These are phyloP conservation scores for Chlorella sp. DNA, from an alignment of 139 green algal genomes.

Conservation along the genomic window DNA sequence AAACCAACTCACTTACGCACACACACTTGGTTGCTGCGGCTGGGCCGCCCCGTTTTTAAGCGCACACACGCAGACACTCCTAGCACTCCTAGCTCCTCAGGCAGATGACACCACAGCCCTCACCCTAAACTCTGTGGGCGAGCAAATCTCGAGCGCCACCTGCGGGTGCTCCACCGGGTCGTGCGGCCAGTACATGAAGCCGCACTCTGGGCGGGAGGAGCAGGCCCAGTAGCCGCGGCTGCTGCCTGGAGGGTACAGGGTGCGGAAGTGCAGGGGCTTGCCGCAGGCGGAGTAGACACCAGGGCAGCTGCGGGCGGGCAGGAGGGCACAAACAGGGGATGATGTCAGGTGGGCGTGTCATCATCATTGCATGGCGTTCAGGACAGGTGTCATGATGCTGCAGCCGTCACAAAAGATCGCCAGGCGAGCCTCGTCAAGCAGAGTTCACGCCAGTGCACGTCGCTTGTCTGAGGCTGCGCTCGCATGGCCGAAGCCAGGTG, in stretches of 20 bases:
- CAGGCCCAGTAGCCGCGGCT: constrained; percentile 19
- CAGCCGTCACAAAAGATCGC: too few relatives aligned
- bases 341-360: too few relatives aligned
- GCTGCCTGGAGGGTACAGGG: neutral
- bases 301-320: constrained; percentile 19
- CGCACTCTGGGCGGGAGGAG: constrained; percentile 7
- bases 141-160: constrained; percentile 46
- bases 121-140: constrained; percentile 30
- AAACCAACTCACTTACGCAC: too few relatives aligned
- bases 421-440: too few relatives aligned
- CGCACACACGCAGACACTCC: too few relatives aligned
- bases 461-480: too few relatives aligned
- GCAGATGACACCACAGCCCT: neutral
- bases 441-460: too few relatives aligned
- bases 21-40: too few relatives aligned
- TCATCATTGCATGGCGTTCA: too few relatives aligned
- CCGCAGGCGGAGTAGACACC: constrained; percentile 32
- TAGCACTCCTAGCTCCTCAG: too few relatives aligned
- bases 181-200: constrained; percentile 13
- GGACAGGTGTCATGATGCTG: too few relatives aligned
- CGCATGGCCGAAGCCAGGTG: too few relatives aligned
- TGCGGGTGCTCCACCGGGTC: constrained; percentile 28
- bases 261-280: constrained; percentile 6
- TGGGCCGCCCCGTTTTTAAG: neutral
- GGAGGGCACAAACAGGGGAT: neutral